Conservation (phyloP, 1,284 basidiomycete species). For the Boletus sp. region DNA sequence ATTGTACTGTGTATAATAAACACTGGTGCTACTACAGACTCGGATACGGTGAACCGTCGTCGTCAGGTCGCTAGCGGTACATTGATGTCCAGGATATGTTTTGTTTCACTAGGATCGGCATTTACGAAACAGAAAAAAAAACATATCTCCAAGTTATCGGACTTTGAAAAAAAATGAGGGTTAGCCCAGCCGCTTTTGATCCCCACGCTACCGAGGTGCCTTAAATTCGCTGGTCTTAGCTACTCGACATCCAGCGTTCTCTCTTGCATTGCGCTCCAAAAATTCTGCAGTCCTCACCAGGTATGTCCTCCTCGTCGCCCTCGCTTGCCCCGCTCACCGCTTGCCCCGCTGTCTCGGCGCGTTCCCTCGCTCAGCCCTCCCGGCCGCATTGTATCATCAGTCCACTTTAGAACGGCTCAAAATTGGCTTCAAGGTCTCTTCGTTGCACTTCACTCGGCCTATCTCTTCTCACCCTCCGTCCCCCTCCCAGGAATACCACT, state of each 20-base stretch:
- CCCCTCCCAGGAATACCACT: slow-evolving; percentile 56
- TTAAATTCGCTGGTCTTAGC: slow-evolving; percentile 42
- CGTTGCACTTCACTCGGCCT: slow-evolving; percentile 11
- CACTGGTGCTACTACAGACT: no score
- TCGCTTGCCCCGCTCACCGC: slow-evolving; percentile 17
- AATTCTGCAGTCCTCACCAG: slow-evolving; percentile 50
- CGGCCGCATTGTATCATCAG: slow-evolving; percentile 75
- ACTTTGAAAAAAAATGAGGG: slow-evolving; percentile 52
- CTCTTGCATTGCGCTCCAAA: slow-evolving; percentile 41
- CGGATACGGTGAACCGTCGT: no score
- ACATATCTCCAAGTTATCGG: slow-evolving; percentile 32
- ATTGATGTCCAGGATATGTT: not conserved
- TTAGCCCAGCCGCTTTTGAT: slow-evolving; percentile 60
- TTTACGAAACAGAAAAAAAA: slow-evolving; percentile 31
- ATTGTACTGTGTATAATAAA: not conserved
- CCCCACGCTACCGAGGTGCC: slow-evolving; percentile 47
- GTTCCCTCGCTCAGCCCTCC: slow-evolving; percentile 39
- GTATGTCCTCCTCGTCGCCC: slow-evolving; percentile 22
- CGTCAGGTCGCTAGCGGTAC: no score
- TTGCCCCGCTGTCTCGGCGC: not conserved
- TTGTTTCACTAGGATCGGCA: slow-evolving; percentile 26
- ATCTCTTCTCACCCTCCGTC: slow-evolving; percentile 14
- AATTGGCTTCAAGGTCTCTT: slow-evolving; percentile 68
- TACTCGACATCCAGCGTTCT: slow-evolving; percentile 42
- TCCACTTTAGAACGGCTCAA: slow-evolving; percentile 77